phyloP scores from a whole-genome alignment of 768 basidiomycete species.

The Lactifluus subvellereus region DNA sequence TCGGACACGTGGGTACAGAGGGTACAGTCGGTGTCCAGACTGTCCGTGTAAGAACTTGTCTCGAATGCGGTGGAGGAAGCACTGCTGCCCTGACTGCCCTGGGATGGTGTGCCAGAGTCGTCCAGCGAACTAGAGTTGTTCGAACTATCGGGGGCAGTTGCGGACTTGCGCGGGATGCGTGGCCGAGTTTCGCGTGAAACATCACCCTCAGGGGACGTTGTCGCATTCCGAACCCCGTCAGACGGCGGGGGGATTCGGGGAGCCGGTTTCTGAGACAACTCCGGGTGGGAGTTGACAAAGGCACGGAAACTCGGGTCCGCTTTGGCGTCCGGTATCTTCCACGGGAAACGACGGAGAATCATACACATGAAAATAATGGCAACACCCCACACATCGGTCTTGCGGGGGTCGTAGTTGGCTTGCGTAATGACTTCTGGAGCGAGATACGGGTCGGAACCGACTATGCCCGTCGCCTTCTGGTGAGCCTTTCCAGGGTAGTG shows the following conservation, averaged over 20 bases:
- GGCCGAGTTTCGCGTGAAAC: neutral
- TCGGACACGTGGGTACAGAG: conserved; percentile 15
- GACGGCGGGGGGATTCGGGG: conserved; percentile 11
- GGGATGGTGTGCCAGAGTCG: neutral
- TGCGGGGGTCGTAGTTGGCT: conserved; percentile 86
- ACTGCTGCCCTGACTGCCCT: conserved; percentile 15
- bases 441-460: conserved; percentile 96
- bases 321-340: conserved; percentile 97
- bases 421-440: conserved; percentile 89
- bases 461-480: conserved; percentile 78
- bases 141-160: conserved; percentile 1
- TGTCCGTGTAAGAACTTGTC: conserved; percentile 6
- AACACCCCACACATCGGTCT: conserved; percentile 98
- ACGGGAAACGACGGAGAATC: conserved; percentile 94
- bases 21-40: conserved; percentile 12
- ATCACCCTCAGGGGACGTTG: neutral
- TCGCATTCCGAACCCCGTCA: neutral
- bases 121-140: conserved; percentile 19
- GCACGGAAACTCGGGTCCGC: conserved; percentile 86
- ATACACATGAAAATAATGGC: conserved; percentile 99
- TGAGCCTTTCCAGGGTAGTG: conserved; percentile 91
- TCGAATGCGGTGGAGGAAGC: conserved; percentile 13
- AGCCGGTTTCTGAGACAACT: conserved; percentile 46
- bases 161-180: conserved; percentile 5
- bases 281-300: conserved; percentile 91